Evolutionary conservation across 2,329 filamentous ascomycete species (phyloP).

Genomic region (Teratosphaeria viscida): DNA sequence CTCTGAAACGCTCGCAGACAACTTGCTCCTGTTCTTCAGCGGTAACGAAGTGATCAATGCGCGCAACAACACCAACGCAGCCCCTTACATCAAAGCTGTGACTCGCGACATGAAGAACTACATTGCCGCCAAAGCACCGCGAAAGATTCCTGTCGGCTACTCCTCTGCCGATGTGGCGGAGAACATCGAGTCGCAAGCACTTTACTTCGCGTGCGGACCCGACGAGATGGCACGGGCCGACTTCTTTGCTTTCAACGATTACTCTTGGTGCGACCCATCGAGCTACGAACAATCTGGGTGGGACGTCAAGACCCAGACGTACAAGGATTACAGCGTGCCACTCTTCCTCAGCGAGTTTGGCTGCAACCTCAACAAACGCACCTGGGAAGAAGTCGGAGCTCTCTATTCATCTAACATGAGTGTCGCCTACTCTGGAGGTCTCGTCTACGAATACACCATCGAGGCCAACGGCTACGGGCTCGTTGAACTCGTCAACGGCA

Average conservation of each 20-base stretch:
- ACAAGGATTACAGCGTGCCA: constrained; percentile 73
- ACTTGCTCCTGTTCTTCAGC: constrained; percentile 76
- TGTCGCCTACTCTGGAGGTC: constrained; percentile 79
- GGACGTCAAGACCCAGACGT: constrained; percentile 79
- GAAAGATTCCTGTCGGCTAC: constrained; percentile 68
- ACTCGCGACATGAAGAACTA: constrained; percentile 75
- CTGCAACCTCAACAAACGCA: constrained; percentile 69
- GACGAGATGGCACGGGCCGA: constrained; percentile 69
- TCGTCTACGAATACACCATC: constrained; percentile 87
- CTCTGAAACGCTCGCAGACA: constrained; percentile 34
- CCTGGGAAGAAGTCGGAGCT: constrained; percentile 68
- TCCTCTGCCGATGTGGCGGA: constrained; percentile 73
- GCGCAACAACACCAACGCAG: constrained; percentile 49
- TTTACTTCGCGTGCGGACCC: constrained; percentile 86
- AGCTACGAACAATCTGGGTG: constrained; percentile 64
- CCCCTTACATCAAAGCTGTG: constrained; percentile 61
- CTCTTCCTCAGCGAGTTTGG: constrained; percentile 94
- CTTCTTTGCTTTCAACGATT: constrained; percentile 84
- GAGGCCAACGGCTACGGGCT: constrained; percentile 74
- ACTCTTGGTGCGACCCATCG: constrained; percentile 69
- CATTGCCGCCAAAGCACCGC: constrained; percentile 58
- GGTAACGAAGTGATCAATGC: constrained; percentile 67
- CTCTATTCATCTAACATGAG: constrained; percentile 81
- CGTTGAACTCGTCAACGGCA: constrained; percentile 48
- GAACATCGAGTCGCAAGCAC: constrained; percentile 75